Base-by-base conservation (phyloP, 257 asterid species). In the Solanum bulbocastanum region DNA sequence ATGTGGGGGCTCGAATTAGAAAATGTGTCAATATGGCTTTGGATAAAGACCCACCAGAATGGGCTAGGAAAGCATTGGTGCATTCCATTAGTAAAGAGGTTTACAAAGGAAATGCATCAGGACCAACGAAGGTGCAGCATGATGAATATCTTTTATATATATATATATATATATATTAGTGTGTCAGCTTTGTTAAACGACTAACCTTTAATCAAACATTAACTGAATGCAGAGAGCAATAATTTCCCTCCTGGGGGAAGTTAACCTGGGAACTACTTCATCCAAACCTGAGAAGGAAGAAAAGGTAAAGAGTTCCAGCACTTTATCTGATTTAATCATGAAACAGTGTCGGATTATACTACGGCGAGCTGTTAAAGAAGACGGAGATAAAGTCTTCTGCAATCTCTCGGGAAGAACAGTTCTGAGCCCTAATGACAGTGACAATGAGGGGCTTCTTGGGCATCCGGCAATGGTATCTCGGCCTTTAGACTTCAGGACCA, bases 41-140 rank as follows among this genome's bases (percentile, higher is more conserved):
- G 90, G 92, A 74, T 75, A 94, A 36, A 88, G 92, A 93, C 62
- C 99, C 99, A 68, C 99, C 99, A 60, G 98, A 95, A 89, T 97
- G 98, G 98, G 99, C 98, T 66, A 96, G 86, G 89, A 90, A 85
- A 90, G 90, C 87, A 78, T 89, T 97, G 93, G 95, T 92, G 90
- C 97, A 97, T 91, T 95, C 98, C 25, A 97, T 97, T 82, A 96
- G 99, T 81, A 97, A 94, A 93, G 98, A 95, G 85, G 99, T 97
- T 27, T 97, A 97, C 92, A 97, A 97, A 91, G 98, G 99, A 74
- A 97, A 97, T 89, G 99, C 99, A 85, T 95, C 99, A 14, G 99
- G 99, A 71, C 99, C 99, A 37, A 97, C 99, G 82, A 97, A 97
- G 99, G 99, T 97, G 90, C 88, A 89, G 75, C 79, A 56, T 86